Conservation (phyloP, 306 rosid species). For the Sindora glabra region DNA sequence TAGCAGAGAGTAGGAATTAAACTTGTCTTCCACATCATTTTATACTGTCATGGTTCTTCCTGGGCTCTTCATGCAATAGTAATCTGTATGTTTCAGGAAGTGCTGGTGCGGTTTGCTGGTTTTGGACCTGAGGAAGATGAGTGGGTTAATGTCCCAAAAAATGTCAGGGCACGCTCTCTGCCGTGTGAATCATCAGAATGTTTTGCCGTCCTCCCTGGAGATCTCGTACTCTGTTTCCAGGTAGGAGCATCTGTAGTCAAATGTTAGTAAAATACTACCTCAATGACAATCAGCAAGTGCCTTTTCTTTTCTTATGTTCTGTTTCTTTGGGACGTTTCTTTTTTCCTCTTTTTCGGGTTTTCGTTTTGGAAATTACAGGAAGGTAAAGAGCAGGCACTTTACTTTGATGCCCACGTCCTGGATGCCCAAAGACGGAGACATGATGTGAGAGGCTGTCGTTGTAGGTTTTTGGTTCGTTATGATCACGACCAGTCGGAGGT, state of each 20-base stretch:
- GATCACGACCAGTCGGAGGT: slow-evolving; percentile 98
- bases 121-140: slow-evolving; percentile 98
- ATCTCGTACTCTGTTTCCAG: slow-evolving; percentile 96
- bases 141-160: slow-evolving; percentile 77
- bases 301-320: neutral
- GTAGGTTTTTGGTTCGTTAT: slow-evolving; percentile 96
- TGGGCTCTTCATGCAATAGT: neutral
- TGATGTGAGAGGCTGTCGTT: slow-evolving; percentile 99
- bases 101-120: slow-evolving; percentile 81
- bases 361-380: slow-evolving; percentile 48
- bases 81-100: slow-evolving; percentile 59
- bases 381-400: slow-evolving; percentile 98
- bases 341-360: neutral
- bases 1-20: too few relatives aligned
- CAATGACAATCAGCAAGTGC: slow-evolving; percentile 1
- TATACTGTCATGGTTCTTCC: neutral
- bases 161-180: slow-evolving; percentile 86
- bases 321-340: neutral
- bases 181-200: slow-evolving; percentile 99
- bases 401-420: slow-evolving; percentile 95
- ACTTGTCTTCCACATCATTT: neutral
- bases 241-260: slow-evolving; percentile 28
- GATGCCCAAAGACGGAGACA: slow-evolving; percentile 98
- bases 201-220: slow-evolving; percentile 94
- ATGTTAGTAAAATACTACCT: slow-evolving; percentile 10